Conservation (phyloP, 345 rosid genomes). For the Citrus unshiu region DNA sequence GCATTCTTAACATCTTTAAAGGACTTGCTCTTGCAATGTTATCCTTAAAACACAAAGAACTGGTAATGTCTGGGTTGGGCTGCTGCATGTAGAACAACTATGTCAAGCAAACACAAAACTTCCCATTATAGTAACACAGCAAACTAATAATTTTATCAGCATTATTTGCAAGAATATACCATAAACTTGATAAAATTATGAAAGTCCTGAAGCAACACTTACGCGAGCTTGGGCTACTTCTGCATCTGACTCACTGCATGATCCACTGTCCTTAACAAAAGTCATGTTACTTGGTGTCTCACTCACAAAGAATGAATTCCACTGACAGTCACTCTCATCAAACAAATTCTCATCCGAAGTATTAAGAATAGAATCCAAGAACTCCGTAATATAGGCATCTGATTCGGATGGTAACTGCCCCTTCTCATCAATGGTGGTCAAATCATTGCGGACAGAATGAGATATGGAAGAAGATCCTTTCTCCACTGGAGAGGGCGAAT, state of each 20-base stretch:
- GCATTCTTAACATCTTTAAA: conserved; percentile 7
- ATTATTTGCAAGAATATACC: not conserved
- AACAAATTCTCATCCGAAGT: conserved; percentile 22
- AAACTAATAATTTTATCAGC: not conserved
- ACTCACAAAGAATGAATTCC: conserved; percentile 12
- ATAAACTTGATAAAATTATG: not conserved
- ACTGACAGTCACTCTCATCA: conserved; percentile 11
- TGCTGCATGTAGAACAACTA: conserved; percentile 15
- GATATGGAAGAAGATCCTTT: conserved; percentile 27
- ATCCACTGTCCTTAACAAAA: conserved; percentile 11
- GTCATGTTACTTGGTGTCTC: conserved; percentile 1
- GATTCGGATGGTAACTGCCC: conserved; percentile 26
- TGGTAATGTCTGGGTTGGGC: conserved; percentile 13
- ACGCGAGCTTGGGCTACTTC: conserved; percentile 18
- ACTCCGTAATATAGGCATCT: conserved; percentile 33
- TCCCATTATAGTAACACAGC: not conserved
- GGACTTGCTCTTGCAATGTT: not conserved
- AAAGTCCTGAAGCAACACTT: conserved; percentile 13
- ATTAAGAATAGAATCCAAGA: conserved; percentile 41
- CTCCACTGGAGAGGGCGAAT: conserved; percentile 36
- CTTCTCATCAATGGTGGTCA: conserved; percentile 10
- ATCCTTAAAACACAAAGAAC: conserved; percentile 1
- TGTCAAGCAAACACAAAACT: not conserved
- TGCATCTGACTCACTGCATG: conserved; percentile 13
- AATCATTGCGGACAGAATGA: conserved; percentile 16